phyloP scores from a whole-genome alignment of 73 alveolate species.

The Loxodes magnus region DNA sequence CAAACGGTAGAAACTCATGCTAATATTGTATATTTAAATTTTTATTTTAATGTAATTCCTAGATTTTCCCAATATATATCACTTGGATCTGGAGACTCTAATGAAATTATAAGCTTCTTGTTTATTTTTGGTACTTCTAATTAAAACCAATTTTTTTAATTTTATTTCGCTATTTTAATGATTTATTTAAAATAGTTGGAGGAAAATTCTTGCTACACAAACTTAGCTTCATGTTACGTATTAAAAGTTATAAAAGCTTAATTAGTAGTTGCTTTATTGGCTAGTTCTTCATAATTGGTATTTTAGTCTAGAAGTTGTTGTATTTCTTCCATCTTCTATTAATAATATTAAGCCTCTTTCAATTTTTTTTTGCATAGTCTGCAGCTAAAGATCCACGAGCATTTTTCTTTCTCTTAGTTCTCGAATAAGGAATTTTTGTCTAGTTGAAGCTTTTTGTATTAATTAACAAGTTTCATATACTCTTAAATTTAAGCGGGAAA shows the following conservation, averaged over 20 bases:
- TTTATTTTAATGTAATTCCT: too few species aligned
- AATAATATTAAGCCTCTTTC: not conserved
- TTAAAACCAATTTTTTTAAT: not conserved
- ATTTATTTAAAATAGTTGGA: not conserved
- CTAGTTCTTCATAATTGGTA: not conserved
- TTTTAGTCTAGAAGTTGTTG: not conserved
- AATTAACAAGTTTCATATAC: too few species aligned
- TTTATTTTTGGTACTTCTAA: not conserved
- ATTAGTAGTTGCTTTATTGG: not conserved
- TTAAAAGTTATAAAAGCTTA: slow-evolving; percentile 12
- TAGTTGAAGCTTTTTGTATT: too few species aligned
- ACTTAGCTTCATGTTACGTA: slow-evolving; percentile 1
- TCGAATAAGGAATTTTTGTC: too few species aligned
- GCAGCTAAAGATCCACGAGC: not conserved
- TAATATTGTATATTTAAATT: too few species aligned
- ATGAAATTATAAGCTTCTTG: too few species aligned
- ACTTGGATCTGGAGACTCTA: not conserved
- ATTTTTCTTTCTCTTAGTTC: too few species aligned
- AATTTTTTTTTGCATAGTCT: not conserved
- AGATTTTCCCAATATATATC: slow-evolving; percentile 11
- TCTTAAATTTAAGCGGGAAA: too few species aligned
- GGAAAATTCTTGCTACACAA: not conserved
- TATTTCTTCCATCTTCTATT: not conserved
- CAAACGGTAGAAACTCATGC: too few species aligned
- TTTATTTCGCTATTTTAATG: not conserved